Percentiles rank a stretch among this genome's conserved stretches.
Evolutionary conservation across 345 rosid genomes (phyloP).

Genomic region (Brassica incana): DNA sequence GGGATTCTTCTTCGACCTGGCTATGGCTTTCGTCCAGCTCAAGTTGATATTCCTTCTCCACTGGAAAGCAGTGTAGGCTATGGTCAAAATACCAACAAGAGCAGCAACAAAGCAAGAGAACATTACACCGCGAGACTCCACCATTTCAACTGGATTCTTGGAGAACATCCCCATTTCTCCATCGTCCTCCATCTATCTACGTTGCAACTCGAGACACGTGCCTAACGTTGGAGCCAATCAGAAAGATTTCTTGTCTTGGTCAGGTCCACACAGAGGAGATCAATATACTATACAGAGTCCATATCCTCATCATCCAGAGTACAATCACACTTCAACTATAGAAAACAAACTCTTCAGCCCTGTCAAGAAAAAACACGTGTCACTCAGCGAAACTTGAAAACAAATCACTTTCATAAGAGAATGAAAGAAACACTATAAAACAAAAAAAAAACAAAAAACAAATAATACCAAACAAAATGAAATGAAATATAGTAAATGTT

Average conservation of each 20-base stretch:
- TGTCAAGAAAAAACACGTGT: not conserved
- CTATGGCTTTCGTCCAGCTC: constrained; percentile 93
- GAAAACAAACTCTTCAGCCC: not conserved
- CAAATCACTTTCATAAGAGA: not conserved
- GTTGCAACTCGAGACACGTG: not conserved
- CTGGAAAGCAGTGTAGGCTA: constrained; percentile 86
- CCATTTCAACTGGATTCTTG: constrained; percentile 51
- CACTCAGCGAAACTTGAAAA: constrained; percentile 6
- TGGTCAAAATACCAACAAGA: constrained; percentile 76
- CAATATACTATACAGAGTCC: not conserved
- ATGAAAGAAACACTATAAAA: not conserved
- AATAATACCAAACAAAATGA: too few species aligned
- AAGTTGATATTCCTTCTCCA: constrained; percentile 95
- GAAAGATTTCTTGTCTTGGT: not conserved
- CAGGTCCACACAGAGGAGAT: not conserved
- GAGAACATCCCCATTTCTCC: constrained; percentile 40
- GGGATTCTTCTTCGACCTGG: constrained; percentile 87
- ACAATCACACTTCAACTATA: not conserved
- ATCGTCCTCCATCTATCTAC: not conserved
- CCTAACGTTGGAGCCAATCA: not conserved
- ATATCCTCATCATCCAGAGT: not conserved
- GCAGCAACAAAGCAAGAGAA: constrained; percentile 71
- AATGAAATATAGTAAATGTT: too few species aligned
- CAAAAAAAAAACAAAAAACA: not conserved
- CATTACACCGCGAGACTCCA: constrained; percentile 60